A percentile compares a stretch with the other conserved stretches of the same genome.
Conservation (phyloP, 2,329 filamentous ascomycete species). For the Alternaria viburni region DNA sequence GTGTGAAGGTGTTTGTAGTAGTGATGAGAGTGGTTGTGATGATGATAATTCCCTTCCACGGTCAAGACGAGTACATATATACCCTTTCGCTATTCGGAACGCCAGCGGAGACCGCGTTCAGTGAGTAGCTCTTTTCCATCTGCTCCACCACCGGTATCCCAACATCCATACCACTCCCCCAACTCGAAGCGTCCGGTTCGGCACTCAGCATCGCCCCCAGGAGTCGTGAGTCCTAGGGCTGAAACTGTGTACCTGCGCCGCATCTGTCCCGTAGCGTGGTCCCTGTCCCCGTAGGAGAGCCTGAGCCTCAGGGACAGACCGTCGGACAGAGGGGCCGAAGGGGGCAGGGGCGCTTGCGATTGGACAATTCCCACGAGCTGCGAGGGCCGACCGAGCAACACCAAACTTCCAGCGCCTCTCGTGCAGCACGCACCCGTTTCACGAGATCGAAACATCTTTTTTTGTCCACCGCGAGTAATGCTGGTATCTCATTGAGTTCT, state of each 20-base stretch:
- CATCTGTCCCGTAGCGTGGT: constrained; percentile 30
- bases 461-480: constrained; percentile 12
- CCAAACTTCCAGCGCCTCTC: constrained; percentile 15
- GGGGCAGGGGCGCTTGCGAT: constrained; percentile 18
- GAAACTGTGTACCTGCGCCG: constrained; percentile 35
- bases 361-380: constrained; percentile 14
- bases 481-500: background rate
- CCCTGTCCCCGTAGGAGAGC: constrained; percentile 37
- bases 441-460: constrained; percentile 15
- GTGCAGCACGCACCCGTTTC: constrained; percentile 25
- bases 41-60: constrained; percentile 27
- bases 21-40: constrained; percentile 22
- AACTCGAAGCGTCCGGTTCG: constrained; percentile 37
- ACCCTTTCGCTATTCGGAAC: constrained; percentile 38
- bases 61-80: constrained; percentile 39
- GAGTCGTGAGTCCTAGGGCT: constrained; percentile 33
- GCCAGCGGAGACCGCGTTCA: constrained; percentile 38
- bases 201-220: constrained; percentile 32
- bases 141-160: constrained; percentile 26
- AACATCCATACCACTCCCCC: constrained; percentile 30
- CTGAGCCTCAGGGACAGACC: constrained; percentile 26
- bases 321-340: constrained; percentile 41
- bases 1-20: constrained; percentile 12
- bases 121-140: constrained; percentile 30
- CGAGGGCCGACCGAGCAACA: constrained; percentile 17